Conservation (phyloP, 768 basidiomycete genomes). For the Suillus subluteus region DNA sequence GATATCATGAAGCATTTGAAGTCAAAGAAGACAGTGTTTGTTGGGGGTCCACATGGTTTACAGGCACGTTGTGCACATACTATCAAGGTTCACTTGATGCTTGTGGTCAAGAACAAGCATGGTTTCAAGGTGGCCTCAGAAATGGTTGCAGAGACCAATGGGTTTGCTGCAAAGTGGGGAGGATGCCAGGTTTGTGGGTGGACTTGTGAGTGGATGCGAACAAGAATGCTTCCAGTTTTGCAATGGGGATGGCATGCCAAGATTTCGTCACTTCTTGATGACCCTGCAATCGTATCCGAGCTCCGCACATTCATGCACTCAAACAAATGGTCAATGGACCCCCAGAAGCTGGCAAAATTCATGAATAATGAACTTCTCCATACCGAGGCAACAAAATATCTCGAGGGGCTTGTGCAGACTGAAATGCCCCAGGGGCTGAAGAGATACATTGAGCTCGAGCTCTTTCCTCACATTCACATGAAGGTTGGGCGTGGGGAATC, state of each 20-base stretch:
- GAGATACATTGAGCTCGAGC: conserved; percentile 34
- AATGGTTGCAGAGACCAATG: conserved; percentile 33
- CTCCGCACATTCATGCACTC: conserved; percentile 13
- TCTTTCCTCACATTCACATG: conserved; percentile 5
- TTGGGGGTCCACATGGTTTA: conserved; percentile 30
- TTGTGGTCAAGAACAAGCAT: conserved; percentile 33
- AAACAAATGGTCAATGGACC: conserved; percentile 42
- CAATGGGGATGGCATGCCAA: conserved; percentile 8
- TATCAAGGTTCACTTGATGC: conserved; percentile 33
- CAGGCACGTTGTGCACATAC: conserved; percentile 30
- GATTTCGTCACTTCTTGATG: conserved; percentile 12
- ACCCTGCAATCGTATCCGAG: conserved; percentile 11
- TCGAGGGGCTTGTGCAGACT: conserved; percentile 27
- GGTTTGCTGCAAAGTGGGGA: conserved; percentile 37
- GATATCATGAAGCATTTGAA: conserved; percentile 23
- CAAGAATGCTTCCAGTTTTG: conserved; percentile 7
- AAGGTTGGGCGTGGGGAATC: conserved; percentile 28
- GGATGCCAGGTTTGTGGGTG: conserved; percentile 28
- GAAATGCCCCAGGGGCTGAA: conserved; percentile 41
- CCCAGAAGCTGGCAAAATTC: conserved; percentile 35
- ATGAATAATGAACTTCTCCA: conserved; percentile 29
- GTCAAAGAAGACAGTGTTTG: conserved; percentile 29
- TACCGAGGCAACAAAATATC: conserved; percentile 32
- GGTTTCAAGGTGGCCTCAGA: conserved; percentile 27
- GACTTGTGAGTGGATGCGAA: conserved; percentile 20